Evolutionary conservation across 176 grass and related monocot genomes (phyloP).

Genomic region (Carex littledalei): DNA sequence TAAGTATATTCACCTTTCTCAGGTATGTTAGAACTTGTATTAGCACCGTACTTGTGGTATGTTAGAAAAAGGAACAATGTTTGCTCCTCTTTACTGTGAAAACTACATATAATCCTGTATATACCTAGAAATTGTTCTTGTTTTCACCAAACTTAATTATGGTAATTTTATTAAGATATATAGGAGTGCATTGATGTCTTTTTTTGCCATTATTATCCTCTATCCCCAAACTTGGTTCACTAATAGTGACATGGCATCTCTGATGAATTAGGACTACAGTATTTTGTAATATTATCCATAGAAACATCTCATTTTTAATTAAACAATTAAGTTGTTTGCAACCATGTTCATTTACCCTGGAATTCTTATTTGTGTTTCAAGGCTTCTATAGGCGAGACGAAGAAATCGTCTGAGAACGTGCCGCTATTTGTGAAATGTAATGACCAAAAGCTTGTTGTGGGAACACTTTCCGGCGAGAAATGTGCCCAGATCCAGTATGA

Average conservation of each 20-base stretch:
- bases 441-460: slow-evolving; percentile 54
- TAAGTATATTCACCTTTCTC: slow-evolving; percentile 67
- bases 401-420: slow-evolving; percentile 47
- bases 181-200: not conserved
- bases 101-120: not conserved
- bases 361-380: slow-evolving; percentile 6
- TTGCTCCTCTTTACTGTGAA: not conserved
- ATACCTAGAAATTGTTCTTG: not conserved
- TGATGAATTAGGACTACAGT: not conserved
- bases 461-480: slow-evolving; percentile 55
- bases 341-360: not conserved
- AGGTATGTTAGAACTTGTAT: slow-evolving; percentile 30
- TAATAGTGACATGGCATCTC: no score
- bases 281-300: no score
- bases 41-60: not conserved
- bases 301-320: not conserved
- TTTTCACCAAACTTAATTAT: not conserved
- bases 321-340: not conserved
- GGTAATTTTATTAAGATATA: not conserved
- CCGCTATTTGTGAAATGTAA: slow-evolving; percentile 49
- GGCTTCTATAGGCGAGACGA: slow-evolving; percentile 60
- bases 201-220: not conserved
- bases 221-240: not conserved
- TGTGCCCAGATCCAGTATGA: slow-evolving; percentile 64
- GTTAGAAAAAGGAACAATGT: not conserved